These are phyloP conservation scores for Polychaeton citri DNA, from an alignment of 2,329 filamentous ascomycete species.

Conservation along the genomic window DNA sequence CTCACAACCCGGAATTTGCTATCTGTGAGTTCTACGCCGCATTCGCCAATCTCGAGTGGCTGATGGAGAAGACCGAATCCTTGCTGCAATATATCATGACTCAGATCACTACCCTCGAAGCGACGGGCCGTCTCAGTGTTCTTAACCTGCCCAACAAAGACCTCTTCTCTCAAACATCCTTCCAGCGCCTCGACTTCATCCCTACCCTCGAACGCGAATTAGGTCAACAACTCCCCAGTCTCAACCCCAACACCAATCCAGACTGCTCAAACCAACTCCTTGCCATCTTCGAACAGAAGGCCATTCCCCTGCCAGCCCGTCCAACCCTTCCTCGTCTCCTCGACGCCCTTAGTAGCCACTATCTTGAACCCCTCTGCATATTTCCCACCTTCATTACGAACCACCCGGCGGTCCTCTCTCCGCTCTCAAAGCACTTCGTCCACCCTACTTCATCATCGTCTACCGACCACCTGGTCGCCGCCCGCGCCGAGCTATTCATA, in stretches of 20 bases:
- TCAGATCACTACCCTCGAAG: constrained; percentile 36
- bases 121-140: background rate
- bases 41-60: constrained; percentile 60
- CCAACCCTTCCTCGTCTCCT: constrained; percentile 57
- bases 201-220: constrained; percentile 60
- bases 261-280: constrained; percentile 38
- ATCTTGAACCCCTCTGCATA: constrained; percentile 64
- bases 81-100: constrained; percentile 35
- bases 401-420: constrained; percentile 82
- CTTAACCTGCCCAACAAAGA: constrained; percentile 1
- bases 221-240: constrained; percentile 49
- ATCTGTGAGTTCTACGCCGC: constrained; percentile 95
- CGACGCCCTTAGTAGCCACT: constrained; percentile 62
- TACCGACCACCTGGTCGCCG: constrained; percentile 42
- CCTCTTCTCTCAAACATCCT: constrained; percentile 40
- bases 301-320: constrained; percentile 36
- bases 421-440: constrained; percentile 73
- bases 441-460: constrained; percentile 38
- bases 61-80: constrained; percentile 64
- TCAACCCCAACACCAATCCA: constrained; percentile 27
- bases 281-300: constrained; percentile 38
- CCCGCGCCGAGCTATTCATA: constrained; percentile 25
- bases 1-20: constrained; percentile 94
- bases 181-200: constrained; percentile 65
- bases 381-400: constrained; percentile 74